A percentile compares a stretch with the other conserved stretches of the same genome.
Conservation (phyloP, 805 yeast genomes). For the Lipomyces spencermartinsiae region DNA sequence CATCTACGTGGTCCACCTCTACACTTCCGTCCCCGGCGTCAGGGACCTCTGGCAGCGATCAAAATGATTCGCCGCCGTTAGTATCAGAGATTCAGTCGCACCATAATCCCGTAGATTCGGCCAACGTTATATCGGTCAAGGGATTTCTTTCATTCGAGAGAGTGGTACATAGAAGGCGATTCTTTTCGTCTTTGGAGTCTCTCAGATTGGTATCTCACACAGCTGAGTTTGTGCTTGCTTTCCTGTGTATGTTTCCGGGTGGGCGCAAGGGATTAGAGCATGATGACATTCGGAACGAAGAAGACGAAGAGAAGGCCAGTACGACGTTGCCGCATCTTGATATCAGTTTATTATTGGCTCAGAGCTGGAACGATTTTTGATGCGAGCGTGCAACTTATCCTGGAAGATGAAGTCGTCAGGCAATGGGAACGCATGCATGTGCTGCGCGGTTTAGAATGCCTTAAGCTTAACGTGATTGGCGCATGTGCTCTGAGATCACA, state of each 20-base stretch:
- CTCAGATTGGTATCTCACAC: constrained; percentile 1
- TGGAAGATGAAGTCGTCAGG: background rate
- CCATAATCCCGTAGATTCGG: background rate
- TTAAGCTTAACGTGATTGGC: constrained; percentile 1
- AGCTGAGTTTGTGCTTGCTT: constrained; percentile 2
- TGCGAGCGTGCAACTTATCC: background rate
- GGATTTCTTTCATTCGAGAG: background rate
- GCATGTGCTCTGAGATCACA: background rate
- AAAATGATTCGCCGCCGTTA: background rate
- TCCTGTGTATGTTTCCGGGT: constrained; percentile 2
- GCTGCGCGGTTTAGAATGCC: background rate
- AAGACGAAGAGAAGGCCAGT: background rate
- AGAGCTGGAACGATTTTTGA: constrained; percentile 3
- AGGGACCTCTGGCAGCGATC: background rate
- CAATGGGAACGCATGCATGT: constrained; percentile 6
- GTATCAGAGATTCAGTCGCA: background rate
- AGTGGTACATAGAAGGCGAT: background rate
- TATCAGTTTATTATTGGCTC: background rate
- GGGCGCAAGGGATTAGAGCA: background rate
- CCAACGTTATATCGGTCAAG: background rate
- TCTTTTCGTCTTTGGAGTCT: background rate
- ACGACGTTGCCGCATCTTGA: constrained; percentile 1
- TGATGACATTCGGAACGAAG: background rate
- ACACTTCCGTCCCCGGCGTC: background rate
- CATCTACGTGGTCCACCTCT: background rate